phyloP scores from a whole-genome alignment of 1,284 basidiomycete species.

The Cutaneotrichosporon spelunceum region DNA sequence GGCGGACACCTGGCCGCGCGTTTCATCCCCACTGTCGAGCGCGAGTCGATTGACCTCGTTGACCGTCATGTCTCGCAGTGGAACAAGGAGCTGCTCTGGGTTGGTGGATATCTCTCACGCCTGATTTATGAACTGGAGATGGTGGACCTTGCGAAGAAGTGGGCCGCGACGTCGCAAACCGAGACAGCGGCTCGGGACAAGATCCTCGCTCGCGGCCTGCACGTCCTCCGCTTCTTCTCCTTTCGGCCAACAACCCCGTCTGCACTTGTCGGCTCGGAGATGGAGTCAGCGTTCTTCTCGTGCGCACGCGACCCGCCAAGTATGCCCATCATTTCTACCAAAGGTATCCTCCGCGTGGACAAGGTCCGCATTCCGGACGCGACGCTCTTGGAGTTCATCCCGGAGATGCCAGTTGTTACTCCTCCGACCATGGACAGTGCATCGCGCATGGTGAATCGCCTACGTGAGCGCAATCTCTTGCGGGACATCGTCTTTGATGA shows the following conservation, averaged over 20 bases:
- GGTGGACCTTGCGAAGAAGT: slow-evolving; percentile 46
- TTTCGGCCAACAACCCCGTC: slow-evolving; percentile 85
- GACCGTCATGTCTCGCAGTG: slow-evolving; percentile 51
- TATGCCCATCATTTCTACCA: slow-evolving; percentile 75
- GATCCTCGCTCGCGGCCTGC: slow-evolving; percentile 65
- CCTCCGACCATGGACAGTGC: slow-evolving; percentile 65
- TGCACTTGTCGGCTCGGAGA: slow-evolving; percentile 68
- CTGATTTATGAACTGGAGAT: slow-evolving; percentile 86
- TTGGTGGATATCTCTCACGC: slow-evolving; percentile 74
- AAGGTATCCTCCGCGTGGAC: slow-evolving; percentile 67
- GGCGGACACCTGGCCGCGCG: slow-evolving; percentile 86
- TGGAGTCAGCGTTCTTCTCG: slow-evolving; percentile 79
- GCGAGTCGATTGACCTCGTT: slow-evolving; percentile 89
- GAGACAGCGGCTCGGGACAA: slow-evolving; percentile 60
- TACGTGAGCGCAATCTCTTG: slow-evolving; percentile 70
- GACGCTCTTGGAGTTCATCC: slow-evolving; percentile 72
- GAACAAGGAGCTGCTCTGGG: slow-evolving; percentile 81
- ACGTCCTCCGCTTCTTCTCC: slow-evolving; percentile 84
- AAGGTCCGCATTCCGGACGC: slow-evolving; percentile 76
- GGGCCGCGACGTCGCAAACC: slow-evolving; percentile 39
- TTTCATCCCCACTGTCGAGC: slow-evolving; percentile 95
- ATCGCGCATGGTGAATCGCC: slow-evolving; percentile 61
- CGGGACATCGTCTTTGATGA: slow-evolving; percentile 80
- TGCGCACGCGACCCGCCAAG: slow-evolving; percentile 54
- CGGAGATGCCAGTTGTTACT: slow-evolving; percentile 73